Evolutionary conservation across 2,329 filamentous ascomycete species (phyloP), one percentile per base, ranked within the genome.

Genomic region (Cercospora sesami): DNA sequence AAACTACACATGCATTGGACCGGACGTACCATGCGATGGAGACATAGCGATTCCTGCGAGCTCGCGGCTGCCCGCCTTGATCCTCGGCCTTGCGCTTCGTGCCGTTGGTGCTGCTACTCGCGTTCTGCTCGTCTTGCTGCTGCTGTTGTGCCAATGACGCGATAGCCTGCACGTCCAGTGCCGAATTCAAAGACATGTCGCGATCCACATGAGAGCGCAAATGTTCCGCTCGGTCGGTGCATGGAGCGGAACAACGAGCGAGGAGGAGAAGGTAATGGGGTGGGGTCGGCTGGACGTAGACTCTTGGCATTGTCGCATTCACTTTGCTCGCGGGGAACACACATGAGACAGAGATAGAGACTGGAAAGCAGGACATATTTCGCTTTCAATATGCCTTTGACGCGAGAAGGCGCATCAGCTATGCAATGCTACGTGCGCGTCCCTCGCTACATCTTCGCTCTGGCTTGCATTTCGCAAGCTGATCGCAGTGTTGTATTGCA

Each of bases 31-130:
- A 90, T 62, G 87, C 87, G 72, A 90, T 89, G 30, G 87, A 89
- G 72, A 89, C 89, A 78, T 90, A 90, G 72, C 87, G 85, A 80
- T 89, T 89, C 77, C 87, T 84, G 82, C 89, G 89, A 72, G 87
- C 83, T 72, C 87, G 83, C 65, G 75, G 76, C 58, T 76, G 73
- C 21, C 83, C 83, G 16, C 81, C 73, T 18, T 68, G 64, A 58
- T 77, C 77, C 63, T 83, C 81, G 26, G 81, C 81, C 73, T 75
- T 78, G 75, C 82, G 83, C 45, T 82, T 79, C 78, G 84, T 73
- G 62, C 67, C 69, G 62, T 69, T 71, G 53, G 63, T 58, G n/a
- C 70, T 69, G 57, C 68, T 63, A 30, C 69, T 65, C 30, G 67
- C 63, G 31, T 71, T 33, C 33, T 72, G 60, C 21, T 72, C 61